Conservation (phyloP, 2,329 filamentous ascomycete species). For the Blastomyces parvus region DNA sequence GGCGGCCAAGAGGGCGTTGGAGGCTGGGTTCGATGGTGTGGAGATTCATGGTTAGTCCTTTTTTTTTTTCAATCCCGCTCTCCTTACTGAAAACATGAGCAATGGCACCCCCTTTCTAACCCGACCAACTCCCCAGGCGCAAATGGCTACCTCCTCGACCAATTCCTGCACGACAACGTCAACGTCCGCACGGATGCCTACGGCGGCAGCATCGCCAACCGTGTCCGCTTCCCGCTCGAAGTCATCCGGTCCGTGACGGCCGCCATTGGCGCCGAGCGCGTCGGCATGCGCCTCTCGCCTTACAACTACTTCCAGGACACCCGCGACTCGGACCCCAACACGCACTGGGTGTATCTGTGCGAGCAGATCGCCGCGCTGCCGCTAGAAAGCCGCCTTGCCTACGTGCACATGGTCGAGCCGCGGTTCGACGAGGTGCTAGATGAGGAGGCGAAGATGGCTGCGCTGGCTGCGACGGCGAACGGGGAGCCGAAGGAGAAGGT, state of each 20-base stretch:
- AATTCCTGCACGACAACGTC: slow-evolving; percentile 40
- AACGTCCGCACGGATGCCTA: slow-evolving; percentile 43
- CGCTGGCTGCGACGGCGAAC: slow-evolving; percentile 12
- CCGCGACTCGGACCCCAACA: slow-evolving; percentile 52
- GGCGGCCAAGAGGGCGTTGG: slow-evolving; percentile 44
- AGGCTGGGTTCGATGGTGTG: slow-evolving; percentile 45
- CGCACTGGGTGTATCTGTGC: slow-evolving; percentile 49
- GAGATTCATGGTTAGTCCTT: slow-evolving; percentile 36
- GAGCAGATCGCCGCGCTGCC: slow-evolving; percentile 40
- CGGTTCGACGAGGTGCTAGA: slow-evolving; percentile 30
- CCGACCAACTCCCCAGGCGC: slow-evolving; percentile 15
- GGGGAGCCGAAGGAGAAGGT: slow-evolving; percentile 28
- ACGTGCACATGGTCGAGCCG: slow-evolving; percentile 53
- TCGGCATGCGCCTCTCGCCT: slow-evolving; percentile 39
- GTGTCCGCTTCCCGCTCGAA: slow-evolving; percentile 47
- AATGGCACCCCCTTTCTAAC: neutral
- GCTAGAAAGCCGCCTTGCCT: slow-evolving; percentile 47
- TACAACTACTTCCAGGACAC: slow-evolving; percentile 38
- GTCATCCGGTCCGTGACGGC: slow-evolving; percentile 37
- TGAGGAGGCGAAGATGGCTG: neutral
- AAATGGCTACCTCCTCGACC: slow-evolving; percentile 45
- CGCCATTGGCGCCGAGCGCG: slow-evolving; percentile 38
- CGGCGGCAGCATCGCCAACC: slow-evolving; percentile 43
- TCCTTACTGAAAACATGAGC: too few species aligned
- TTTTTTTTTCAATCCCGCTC: neutral